These are phyloP conservation scores for Paxillus rubicundulus DNA, from an alignment of 768 basidiomycete species.

Conservation along the genomic window DNA sequence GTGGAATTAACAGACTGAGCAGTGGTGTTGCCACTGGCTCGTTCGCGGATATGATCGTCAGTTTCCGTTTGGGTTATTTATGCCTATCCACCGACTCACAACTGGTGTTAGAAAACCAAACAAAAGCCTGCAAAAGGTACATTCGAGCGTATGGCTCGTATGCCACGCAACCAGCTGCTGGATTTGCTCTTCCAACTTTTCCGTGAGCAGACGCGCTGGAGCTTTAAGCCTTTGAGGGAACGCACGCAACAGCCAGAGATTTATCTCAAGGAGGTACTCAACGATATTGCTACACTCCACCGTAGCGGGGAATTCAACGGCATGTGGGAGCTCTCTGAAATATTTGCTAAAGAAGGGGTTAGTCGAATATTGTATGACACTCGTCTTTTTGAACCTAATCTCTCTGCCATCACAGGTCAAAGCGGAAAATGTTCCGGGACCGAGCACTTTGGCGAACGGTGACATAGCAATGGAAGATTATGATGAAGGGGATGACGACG, in stretches of 20 bases:
- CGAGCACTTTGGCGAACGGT: conserved; percentile 27
- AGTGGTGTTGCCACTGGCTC: conserved; percentile 63
- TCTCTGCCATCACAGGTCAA: conserved; percentile 35
- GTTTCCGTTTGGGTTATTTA: conserved; percentile 27
- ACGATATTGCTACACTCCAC: conserved; percentile 73
- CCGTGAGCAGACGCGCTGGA: conserved; percentile 78
- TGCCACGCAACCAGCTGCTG: conserved; percentile 84
- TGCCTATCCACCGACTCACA: conserved; percentile 6
- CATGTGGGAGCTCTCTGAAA: conserved; percentile 75
- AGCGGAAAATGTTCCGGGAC: conserved; percentile 43
- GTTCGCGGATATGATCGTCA: conserved; percentile 66
- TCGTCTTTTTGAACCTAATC: conserved; percentile 4
- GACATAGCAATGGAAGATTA: conserved; percentile 39
- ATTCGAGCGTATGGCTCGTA: conserved; percentile 88
- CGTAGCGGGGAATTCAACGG: conserved; percentile 80
- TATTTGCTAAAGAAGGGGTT: conserved; percentile 64
- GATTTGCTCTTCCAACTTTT: conserved; percentile 81
- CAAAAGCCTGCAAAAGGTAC: conserved; percentile 64
- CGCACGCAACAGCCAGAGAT: conserved; percentile 83
- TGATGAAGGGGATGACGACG: conserved; percentile 48
- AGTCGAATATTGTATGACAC: conserved; percentile 18
- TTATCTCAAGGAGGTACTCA: conserved; percentile 81
- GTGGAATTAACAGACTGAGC: conserved; percentile 74
- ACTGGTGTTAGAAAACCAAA: conserved; percentile 51
- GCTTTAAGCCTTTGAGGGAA: conserved; percentile 71